Conservation (phyloP, 305 asterid genomes). For the Petunia hybrid region DNA sequence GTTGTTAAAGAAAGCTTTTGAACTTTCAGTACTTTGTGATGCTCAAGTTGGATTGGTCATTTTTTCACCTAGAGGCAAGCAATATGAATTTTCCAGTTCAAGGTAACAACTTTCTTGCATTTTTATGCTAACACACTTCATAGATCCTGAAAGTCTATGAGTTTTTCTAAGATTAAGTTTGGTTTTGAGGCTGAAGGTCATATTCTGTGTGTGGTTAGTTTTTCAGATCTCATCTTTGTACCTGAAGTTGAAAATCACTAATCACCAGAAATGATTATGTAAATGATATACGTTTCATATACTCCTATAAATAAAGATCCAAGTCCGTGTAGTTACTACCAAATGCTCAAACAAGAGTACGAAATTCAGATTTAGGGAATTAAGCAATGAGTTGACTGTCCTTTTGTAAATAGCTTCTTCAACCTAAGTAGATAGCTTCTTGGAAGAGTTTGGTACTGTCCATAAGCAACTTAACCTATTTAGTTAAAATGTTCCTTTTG, state of each 20-base stretch:
- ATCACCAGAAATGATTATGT: neutral
- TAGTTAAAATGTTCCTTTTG: conserved; percentile 11
- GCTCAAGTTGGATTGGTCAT: conserved; percentile 77
- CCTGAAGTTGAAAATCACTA: neutral
- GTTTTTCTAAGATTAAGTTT: neutral
- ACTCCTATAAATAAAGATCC: neutral
- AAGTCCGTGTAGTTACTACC: neutral
- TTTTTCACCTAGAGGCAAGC: conserved; percentile 86
- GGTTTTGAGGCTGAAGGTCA: neutral
- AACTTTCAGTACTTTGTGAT: conserved; percentile 84
- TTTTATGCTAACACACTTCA: neutral
- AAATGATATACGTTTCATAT: too few species aligned
- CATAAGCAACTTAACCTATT: conserved; percentile 4
- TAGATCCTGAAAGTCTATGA: too few species aligned
- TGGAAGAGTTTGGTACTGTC: neutral
- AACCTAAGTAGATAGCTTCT: neutral
- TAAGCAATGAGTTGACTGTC: neutral
- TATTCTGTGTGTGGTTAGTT: too few species aligned
- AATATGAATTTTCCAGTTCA: conserved; percentile 80
- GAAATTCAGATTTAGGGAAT: neutral
- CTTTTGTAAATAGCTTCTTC: neutral
- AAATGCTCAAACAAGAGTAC: neutral
- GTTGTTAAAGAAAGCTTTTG: conserved; percentile 77
- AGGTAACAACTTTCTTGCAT: conserved; percentile 50
- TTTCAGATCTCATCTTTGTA: conserved; percentile 6